phyloP scores from a whole-genome alignment of 176 grass and related monocot species.

The Carex myosuroides region DNA sequence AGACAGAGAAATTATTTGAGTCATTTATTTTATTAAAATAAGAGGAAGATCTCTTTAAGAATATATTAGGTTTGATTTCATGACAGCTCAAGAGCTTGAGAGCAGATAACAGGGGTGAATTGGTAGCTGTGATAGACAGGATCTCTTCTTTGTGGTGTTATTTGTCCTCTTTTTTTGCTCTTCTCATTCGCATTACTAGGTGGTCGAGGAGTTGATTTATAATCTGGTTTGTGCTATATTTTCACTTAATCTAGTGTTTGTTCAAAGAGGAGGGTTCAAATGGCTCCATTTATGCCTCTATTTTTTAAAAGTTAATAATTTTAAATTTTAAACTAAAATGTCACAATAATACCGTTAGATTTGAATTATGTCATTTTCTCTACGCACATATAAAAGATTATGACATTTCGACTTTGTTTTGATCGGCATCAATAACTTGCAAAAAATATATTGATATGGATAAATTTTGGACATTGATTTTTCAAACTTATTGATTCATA shows the following conservation, averaged over 20 bases:
- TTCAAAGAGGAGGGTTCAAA: neutral
- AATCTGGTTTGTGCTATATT: neutral
- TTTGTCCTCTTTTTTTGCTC: neutral
- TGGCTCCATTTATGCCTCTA: too few species aligned
- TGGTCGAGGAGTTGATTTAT: neutral
- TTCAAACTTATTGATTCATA: too few species aligned
- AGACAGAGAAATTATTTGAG: neutral
- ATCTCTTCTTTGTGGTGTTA: neutral
- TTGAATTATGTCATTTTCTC: too few species aligned
- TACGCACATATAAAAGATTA: too few species aligned
- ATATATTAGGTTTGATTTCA: neutral
- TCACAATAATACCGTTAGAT: too few species aligned
- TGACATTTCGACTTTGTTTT: too few species aligned
- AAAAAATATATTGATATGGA: too few species aligned
- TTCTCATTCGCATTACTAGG: neutral
- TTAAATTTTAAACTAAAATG: too few species aligned
- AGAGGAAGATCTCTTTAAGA: neutral
- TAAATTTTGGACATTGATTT: too few species aligned
- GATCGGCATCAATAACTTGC: too few species aligned
- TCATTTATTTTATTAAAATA: neutral
- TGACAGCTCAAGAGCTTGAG: constrained; percentile 4
- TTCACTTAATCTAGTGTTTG: neutral
- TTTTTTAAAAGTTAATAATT: too few species aligned
- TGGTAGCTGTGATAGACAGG: neutral
- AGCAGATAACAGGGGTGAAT: neutral